Base-by-base conservation (phyloP, 805 yeast genomes). In the Kodamaea kaohsiungensis region DNA sequence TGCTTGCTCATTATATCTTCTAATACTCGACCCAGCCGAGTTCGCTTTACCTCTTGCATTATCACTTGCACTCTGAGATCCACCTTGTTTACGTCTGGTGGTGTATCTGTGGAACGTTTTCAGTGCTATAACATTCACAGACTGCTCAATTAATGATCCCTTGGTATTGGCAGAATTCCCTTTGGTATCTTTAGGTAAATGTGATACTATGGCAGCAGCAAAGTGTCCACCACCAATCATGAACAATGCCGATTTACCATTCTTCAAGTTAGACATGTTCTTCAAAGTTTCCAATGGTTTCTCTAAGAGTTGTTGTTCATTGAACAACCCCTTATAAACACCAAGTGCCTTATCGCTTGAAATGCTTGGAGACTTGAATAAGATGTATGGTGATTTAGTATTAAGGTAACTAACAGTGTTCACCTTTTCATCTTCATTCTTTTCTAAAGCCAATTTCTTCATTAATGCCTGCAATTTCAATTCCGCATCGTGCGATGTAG, bases 151-250 rank as follows among this genome's bases (percentile, higher is more conserved):
- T n/a, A 80, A 65, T 12, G 80, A 77, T 51, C 75, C 81, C 48
- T 69, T 72, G 35, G 76, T 73, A 42, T 76, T 75, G 17, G 76
- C 80, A 6, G 76, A 73, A 57, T 84, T 84, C 2, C 91, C 90
- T 59, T 80, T 81, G 1, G 80, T 77, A 40, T 75, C 76, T 49
- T 75, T 73, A 19, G 82, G 86, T 48, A 76, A 76, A 64, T 92
- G 98, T 1, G 91, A 84, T 7, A 95, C 78, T 43, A 95, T 88
- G 0, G 97, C 97, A 16, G 95, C 99, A 0, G 98, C 97, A 75
- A 95, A 95, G 72, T 95, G 98, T 43, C 99, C 99, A 45, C 98
- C 98, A 13, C 98, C 98, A 51, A 95, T 82, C 97, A 95, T 90
- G 60, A 95, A 82, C 10, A 95, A 69, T 0, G 96, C 96, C 4